Evolutionary conservation across 75 land plant species (phyloP), one percentile per base, ranked within the genome.

Genomic region (Selaginella moellendorffii): DNA sequence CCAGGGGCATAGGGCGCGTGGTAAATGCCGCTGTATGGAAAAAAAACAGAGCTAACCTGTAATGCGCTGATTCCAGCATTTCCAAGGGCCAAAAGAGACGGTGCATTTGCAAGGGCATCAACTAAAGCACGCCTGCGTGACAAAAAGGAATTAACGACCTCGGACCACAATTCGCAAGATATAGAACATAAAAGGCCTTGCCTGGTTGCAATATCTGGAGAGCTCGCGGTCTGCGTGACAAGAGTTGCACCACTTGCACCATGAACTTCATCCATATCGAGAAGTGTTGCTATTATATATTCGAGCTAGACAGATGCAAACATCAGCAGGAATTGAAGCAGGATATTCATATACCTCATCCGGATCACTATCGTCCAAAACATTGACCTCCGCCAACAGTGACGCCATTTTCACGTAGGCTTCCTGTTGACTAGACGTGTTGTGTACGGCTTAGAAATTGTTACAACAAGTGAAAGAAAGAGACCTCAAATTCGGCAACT

Each of bases 61-160:
- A 95, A 70, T 52, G 99, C 99, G 42, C 99, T 92, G 85, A 95
- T 89, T 68, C 99, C 99, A 5, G 88, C 99, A 75, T 95, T 95
- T 26, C 99, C 99, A 29, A 95, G 85, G 64, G 90, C 84, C 99
- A 90, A 95, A 72, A 95, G 78, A 20, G 99, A 95, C 54, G 99
- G 99, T 2, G 99, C 99, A 71, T 80, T 71, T 72, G 97, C 85
- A 20, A 95, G 67, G 20, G 96, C 99, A 74, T 95, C 93, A 54
- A 95, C 99, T 59, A 95, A 61, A 64, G 99, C 99, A 81, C 74
- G 79, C 73, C 99, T 95, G 62, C 53, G 46, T 17, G 30, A 68
- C 54, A 65, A 27, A 24, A 14, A 51, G 24, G n/a, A 12, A 22
- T 1, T 1, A 62, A 26, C 27, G 27, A 26, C 19, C 26, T 23